Conservation (phyloP, 2,329 filamentous ascomycete species). For the Penicillium capsulatum region DNA sequence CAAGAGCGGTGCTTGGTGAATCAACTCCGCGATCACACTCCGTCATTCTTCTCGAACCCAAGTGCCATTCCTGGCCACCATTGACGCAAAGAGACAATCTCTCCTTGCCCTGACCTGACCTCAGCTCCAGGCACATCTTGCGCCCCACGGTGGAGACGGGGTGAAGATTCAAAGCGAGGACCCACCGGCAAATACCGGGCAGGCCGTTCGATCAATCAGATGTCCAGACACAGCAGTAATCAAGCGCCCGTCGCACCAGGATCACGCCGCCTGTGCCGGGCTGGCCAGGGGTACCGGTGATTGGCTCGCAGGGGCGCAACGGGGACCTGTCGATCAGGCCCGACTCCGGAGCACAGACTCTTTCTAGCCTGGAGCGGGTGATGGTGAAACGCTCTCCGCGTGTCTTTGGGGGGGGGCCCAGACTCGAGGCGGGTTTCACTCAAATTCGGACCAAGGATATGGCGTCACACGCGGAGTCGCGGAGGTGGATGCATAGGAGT, state of each 20-base stretch:
- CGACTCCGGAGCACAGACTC: constrained; percentile 14
- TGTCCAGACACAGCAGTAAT: constrained; percentile 8
- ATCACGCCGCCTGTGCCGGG: constrained; percentile 10
- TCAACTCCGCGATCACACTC: no score
- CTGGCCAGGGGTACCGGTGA: constrained; percentile 7
- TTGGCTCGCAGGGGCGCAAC: constrained; percentile 12
- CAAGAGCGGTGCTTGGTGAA: no score
- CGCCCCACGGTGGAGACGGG: constrained; percentile 3
- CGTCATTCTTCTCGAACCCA: no score
- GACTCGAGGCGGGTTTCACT: constrained; percentile 12
- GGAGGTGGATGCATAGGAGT: no score
- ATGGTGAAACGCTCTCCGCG: constrained; percentile 18
- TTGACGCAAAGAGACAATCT: no score
- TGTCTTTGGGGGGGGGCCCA: not conserved
- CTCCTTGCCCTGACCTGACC: no score
- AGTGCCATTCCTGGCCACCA: no score
- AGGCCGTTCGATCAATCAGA: constrained; percentile 6
- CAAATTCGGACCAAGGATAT: constrained; percentile 8
- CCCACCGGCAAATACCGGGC: constrained; percentile 6
- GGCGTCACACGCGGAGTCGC: no score
- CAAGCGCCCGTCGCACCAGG: constrained; percentile 16
- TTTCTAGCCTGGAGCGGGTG: constrained; percentile 11
- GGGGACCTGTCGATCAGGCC: constrained; percentile 15
- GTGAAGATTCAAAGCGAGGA: constrained; percentile 1
- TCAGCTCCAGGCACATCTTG: no score